Conservation (phyloP, 2,329 filamentous ascomycete species). For the Domatiomyces catenatus region DNA sequence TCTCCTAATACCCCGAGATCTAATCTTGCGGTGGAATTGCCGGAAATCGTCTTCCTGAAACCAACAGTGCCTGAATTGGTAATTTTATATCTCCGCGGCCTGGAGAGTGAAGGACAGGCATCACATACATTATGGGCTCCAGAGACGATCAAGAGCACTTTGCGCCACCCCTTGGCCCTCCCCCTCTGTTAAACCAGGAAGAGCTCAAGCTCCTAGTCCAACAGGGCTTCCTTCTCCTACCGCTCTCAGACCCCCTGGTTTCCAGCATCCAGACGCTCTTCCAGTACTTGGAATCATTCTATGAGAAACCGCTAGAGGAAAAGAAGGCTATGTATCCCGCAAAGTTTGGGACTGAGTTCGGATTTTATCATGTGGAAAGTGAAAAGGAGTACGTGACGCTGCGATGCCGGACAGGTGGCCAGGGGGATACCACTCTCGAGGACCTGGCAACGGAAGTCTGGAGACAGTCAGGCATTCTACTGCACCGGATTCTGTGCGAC, state of each 20-base stretch:
- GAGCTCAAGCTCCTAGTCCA: conserved; percentile 8
- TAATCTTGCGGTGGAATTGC: no score
- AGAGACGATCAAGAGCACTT: neutral
- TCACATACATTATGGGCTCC: neutral
- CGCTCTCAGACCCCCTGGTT: conserved; percentile 2
- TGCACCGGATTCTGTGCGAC: conserved; percentile 19
- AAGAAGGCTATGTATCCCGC: conserved; percentile 14
- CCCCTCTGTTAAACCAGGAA: conserved; percentile 8
- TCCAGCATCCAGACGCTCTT: conserved; percentile 4
- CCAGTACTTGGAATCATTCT: conserved; percentile 4
- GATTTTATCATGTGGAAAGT: conserved; percentile 15
- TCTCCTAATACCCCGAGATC: no score
- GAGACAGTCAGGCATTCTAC: conserved; percentile 10
- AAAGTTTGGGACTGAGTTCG: conserved; percentile 17
- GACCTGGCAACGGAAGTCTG: conserved; percentile 10
- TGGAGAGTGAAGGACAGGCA: no score
- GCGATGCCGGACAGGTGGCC: conserved; percentile 9
- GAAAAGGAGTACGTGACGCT: conserved; percentile 21
- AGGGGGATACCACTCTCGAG: conserved; percentile 1
- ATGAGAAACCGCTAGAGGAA: neutral
- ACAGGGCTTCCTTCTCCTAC: conserved; percentile 11
- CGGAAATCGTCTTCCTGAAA: no score
- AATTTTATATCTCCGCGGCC: no score
- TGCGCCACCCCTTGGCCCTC: conserved; percentile 10
- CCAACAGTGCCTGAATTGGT: no score